Base-by-base conservation (phyloP, 371 early-diverging fungal species). In the Paraphysoderma sedebokerense region DNA sequence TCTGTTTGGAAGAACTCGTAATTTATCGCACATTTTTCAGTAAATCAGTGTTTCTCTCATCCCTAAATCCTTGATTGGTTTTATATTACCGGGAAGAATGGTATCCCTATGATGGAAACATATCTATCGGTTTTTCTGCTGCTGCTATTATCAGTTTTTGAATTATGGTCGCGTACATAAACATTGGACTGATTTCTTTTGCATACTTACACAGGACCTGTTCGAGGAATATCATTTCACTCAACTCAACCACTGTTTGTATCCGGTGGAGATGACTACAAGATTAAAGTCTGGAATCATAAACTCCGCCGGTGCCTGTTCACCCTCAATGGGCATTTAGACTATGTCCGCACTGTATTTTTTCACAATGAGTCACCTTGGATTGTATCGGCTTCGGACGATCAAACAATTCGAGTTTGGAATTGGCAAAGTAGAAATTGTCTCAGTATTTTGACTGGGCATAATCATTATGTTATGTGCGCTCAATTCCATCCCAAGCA, bases 381-480 rank as follows among this genome's bases (percentile, higher is more conserved):
- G 96, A 88, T 99, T 51, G 70, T 99, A 46, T 82, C 80, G 50
- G 82, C 91, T 30, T 92, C 95, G 17, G 99, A 99, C 59, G 99
- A 99, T 63, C 95, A 97, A 61, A 98, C 99, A 17, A 91, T 99
- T 53, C 85, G 97, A 51, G 90, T 99, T 49, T 98, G 96, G 96
- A 98, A 99, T 72, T 98, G 98, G 92, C 96, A 98, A 66, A 92
- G 93, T n/a, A 74, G 97, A 47, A 87, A 82, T 61, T 92, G 93
- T 61, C 84, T 99, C 45, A 87, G 92, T 32, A 86, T 92, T 38
- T 72, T 99, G 44, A 92, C 97, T 3, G 99, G 99, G 2, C 98
- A 98, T 66, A 93, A 91, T 56, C 98, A 99, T 66, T 99, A 99
- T 65, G 97, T 98, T n/a, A 99, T 98, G 99, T 79, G 82, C 49